These are phyloP conservation scores for Cyclotella kingstonii DNA, from an alignment of 108 stramenopile genomes.

Conservation along the genomic window DNA sequence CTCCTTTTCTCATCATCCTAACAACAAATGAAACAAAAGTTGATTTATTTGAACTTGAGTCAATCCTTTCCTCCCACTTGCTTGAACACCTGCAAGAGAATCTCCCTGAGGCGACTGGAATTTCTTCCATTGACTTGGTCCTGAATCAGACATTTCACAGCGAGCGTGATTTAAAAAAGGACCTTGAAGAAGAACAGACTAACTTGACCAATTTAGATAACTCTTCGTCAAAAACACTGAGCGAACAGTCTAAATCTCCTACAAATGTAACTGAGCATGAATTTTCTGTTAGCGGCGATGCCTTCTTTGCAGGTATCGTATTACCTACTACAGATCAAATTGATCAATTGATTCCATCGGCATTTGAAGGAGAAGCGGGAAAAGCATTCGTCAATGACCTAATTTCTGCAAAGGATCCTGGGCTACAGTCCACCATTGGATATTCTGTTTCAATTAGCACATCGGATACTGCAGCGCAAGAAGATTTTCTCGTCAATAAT, in stretches of 20 bases:
- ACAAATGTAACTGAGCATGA: neutral
- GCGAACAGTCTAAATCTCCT: neutral
- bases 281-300: conserved; percentile 4
- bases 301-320: neutral
- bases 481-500: conserved; percentile 2
- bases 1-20: conserved; percentile 1
- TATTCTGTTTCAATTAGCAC: neutral
- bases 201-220: too few species aligned
- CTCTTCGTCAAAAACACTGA: too few species aligned
- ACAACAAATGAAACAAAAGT: neutral
- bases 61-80: conserved; percentile 8
- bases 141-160: neutral
- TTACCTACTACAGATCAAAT: conserved; percentile 9
- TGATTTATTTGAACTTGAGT: conserved; percentile 2
- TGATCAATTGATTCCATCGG: neutral
- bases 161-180: neutral
- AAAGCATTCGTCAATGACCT: conserved; percentile 1
- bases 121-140: neutral
- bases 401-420: conserved; percentile 1
- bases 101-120: neutral
- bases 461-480: neutral
- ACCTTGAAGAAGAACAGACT: neutral
- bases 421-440: neutral
- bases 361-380: conserved; percentile 7
- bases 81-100: conserved; percentile 1